phyloP scores from a whole-genome alignment of 768 basidiomycete species.

The Kwoniella bestiolae region DNA sequence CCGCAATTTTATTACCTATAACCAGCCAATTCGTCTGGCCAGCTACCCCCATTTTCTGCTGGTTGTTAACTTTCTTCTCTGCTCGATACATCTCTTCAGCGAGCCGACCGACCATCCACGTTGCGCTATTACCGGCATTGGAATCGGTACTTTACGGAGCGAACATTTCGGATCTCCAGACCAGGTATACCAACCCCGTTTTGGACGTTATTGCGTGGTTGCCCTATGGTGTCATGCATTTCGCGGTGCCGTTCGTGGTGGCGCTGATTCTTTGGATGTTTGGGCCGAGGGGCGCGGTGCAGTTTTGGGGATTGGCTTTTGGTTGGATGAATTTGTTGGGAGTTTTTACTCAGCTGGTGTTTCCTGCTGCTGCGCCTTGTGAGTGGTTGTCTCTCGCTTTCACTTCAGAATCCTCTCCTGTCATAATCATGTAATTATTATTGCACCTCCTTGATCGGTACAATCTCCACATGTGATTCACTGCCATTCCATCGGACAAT shows the following conservation, averaged over 20 bases:
- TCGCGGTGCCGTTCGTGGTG: slow-evolving; percentile 81
- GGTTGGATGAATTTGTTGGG: slow-evolving; percentile 91
- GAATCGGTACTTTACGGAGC: slow-evolving; percentile 95
- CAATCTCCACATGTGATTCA: no score
- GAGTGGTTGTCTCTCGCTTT: no score
- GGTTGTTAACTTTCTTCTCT: slow-evolving; percentile 83
- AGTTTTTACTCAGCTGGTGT: slow-evolving; percentile 81
- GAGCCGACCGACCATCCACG: slow-evolving; percentile 81
- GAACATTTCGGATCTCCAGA: slow-evolving; percentile 96
- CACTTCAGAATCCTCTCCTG: no score
- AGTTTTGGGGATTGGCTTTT: slow-evolving; percentile 82
- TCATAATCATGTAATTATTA: no score
- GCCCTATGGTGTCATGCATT: slow-evolving; percentile 95
- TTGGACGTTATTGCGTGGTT: slow-evolving; percentile 95
- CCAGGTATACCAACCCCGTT: slow-evolving; percentile 86
- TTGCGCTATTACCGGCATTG: slow-evolving; percentile 89
- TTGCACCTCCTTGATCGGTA: no score
- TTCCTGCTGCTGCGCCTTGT: slow-evolving; percentile 89
- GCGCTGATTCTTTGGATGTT: slow-evolving; percentile 88
- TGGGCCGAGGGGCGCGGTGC: slow-evolving; percentile 75
- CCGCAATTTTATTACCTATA: slow-evolving; percentile 76
- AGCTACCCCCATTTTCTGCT: slow-evolving; percentile 81
- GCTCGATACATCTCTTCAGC: slow-evolving; percentile 79
- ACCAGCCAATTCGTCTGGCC: slow-evolving; percentile 88
- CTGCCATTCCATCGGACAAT: no score